phyloP scores from a whole-genome alignment of 768 basidiomycete species.

The Phylloporus scabripes region DNA sequence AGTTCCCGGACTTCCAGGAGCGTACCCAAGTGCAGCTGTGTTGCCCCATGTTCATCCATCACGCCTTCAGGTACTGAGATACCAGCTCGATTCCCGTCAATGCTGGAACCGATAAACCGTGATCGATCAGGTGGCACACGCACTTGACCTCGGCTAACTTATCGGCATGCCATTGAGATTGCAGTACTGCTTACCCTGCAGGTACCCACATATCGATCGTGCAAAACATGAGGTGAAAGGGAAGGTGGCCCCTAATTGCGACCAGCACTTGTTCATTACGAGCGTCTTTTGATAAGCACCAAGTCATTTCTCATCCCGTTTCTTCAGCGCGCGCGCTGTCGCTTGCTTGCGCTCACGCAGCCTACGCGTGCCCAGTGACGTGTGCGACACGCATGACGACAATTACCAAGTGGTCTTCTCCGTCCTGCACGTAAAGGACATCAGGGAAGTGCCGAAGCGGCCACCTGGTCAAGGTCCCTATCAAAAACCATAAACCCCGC shows the following conservation, averaged over 20 bases:
- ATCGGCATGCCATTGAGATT: background rate
- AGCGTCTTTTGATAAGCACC: conserved; percentile 1
- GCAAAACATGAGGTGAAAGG: conserved; percentile 17
- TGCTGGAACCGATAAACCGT: background rate
- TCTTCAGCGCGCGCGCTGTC: conserved; percentile 4
- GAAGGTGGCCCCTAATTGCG: background rate
- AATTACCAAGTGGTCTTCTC: background rate
- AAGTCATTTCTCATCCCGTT: background rate
- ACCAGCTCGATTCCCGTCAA: conserved; percentile 7
- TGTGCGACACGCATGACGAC: conserved; percentile 5
- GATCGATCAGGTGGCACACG: background rate
- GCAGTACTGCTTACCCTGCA: background rate
- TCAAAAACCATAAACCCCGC: conserved; percentile 13
- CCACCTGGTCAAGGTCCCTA: conserved; percentile 4
- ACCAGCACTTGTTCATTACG: background rate
- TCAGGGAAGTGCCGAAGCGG: conserved; percentile 5
- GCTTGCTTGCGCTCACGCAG: conserved; percentile 14
- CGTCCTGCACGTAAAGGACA: conserved; percentile 20
- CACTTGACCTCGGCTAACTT: background rate
- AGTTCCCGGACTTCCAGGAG: background rate
- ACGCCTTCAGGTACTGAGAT: background rate
- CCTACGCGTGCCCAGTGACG: conserved; percentile 21
- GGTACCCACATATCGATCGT: conserved; percentile 1
- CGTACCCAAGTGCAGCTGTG: background rate
- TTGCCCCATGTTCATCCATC: background rate